Base-by-base conservation (phyloP, 257 asterid species). In the Prunella vulgaris region DNA sequence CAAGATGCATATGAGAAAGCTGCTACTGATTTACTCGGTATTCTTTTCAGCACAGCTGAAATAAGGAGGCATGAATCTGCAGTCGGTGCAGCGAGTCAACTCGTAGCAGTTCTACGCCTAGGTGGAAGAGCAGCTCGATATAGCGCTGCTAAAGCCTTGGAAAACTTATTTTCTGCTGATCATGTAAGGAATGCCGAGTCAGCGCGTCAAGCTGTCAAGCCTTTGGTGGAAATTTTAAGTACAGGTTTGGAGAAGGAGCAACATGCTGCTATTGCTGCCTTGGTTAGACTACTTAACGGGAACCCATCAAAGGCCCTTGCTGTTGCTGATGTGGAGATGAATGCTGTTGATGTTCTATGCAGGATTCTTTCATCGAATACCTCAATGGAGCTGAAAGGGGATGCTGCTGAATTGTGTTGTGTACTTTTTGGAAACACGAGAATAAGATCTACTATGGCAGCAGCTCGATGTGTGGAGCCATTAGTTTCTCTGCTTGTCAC, bases 101-200 rank as follows among this genome's bases (percentile, higher is more conserved):
- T 94, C 40, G 89, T 94, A 33, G 99, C 99, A 5, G 99, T 94
- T 73, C 68, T 94, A 76, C 97, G 99, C 21, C 82, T 94, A 69
- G 99, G 99, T 73, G 97, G 99, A 79, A 84, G 99, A 79, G 94
- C 96, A 0, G 96, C 99, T 46, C 84, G 99, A 64, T 85, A 87
- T 72, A 94, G 99, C 81, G 99, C 99, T 18, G 97, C 99, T 20
- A 94, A 91, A 79, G 97, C 99, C 72, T 79, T 94, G 83, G 99
- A 94, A 73, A 84, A 89, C 85, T 79, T 94, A 73, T 94, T 94
- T 74, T 88, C 96, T 30, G 99, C 97, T 30, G 99, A 94, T 67
- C 96, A 94, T 72, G 92, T 94, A 12, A 82, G 99, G 74, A 91
- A 91, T 78, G 93, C 99, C 4, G 99, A 94, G 46, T 94, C 99